Conservation (phyloP, 495 filamentous ascomycete species). For the Bryoglossum gracile region DNA sequence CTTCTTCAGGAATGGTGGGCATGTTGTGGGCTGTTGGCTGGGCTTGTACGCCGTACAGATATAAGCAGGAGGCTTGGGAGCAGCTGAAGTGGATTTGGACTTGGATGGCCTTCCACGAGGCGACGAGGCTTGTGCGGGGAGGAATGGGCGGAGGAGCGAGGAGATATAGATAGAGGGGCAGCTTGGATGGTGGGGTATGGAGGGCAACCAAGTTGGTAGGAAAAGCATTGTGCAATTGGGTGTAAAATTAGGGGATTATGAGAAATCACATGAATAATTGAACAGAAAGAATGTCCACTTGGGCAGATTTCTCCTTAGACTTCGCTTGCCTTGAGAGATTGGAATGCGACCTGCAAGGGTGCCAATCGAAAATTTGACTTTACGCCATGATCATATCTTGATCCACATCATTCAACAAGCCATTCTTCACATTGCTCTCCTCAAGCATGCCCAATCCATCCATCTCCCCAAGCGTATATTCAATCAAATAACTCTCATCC, state of each 20-base stretch:
- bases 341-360: too few species aligned
- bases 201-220: too few species aligned
- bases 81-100: conserved; percentile 21
- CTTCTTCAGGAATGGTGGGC: background rate
- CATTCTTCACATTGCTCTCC: background rate
- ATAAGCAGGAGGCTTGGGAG: conserved; percentile 17
- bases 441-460: conserved; percentile 32
- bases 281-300: too few species aligned
- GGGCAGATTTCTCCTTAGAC: too few species aligned
- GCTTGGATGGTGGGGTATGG: too few species aligned
- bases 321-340: too few species aligned
- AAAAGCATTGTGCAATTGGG: too few species aligned
- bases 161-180: too few species aligned
- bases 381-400: conserved; percentile 19
- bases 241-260: too few species aligned
- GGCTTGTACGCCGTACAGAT: conserved; percentile 8
- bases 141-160: too few species aligned
- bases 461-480: conserved; percentile 92
- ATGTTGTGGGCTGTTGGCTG: conserved; percentile 17
- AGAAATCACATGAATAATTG: too few species aligned
- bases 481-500: conserved; percentile 92
- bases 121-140: background rate
- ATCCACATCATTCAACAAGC: background rate
- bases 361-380: background rate
- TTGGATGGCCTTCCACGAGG: conserved; percentile 13